phyloP scores from a whole-genome alignment of 75 land plant genomes.

The Picea glauca region DNA sequence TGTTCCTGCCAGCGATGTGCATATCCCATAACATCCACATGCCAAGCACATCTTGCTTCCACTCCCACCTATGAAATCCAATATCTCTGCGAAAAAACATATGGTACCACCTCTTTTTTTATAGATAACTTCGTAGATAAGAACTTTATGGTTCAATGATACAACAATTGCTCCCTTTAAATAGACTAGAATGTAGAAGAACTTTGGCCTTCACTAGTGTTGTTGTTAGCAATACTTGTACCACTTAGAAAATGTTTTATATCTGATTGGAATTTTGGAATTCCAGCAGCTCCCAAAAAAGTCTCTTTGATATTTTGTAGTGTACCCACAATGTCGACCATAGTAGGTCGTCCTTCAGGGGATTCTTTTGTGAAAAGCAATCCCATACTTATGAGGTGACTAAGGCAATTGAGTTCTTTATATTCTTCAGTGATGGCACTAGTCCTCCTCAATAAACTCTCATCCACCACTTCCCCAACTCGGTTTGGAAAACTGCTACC shows the following conservation, averaged over 20 bases:
- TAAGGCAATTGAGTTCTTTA: background rate
- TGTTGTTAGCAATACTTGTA: too few species aligned
- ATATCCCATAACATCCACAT: conserved; percentile 25
- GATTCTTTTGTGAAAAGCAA: background rate
- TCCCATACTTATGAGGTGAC: background rate
- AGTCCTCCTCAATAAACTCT: background rate
- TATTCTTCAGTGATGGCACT: background rate
- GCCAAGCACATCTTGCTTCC: conserved; percentile 41
- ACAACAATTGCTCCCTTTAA: too few species aligned
- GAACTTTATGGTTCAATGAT: too few species aligned
- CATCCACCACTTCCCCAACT: background rate
- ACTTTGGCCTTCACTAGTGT: too few species aligned
- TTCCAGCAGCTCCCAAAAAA: too few species aligned
- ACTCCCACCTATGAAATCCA: too few species aligned
- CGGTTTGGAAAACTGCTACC: background rate
- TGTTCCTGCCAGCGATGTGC: conserved; percentile 64
- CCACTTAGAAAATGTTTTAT: too few species aligned
- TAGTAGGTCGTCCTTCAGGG: background rate
- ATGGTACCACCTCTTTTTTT: too few species aligned
- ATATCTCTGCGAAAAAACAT: too few species aligned
- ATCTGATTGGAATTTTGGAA: too few species aligned
- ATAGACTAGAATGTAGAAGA: too few species aligned
- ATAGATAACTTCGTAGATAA: too few species aligned
- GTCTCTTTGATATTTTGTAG: background rate
- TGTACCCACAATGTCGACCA: background rate